Conservation (phyloP, 2,329 filamentous ascomycete species). For the Tetracladium maxilliforme region DNA sequence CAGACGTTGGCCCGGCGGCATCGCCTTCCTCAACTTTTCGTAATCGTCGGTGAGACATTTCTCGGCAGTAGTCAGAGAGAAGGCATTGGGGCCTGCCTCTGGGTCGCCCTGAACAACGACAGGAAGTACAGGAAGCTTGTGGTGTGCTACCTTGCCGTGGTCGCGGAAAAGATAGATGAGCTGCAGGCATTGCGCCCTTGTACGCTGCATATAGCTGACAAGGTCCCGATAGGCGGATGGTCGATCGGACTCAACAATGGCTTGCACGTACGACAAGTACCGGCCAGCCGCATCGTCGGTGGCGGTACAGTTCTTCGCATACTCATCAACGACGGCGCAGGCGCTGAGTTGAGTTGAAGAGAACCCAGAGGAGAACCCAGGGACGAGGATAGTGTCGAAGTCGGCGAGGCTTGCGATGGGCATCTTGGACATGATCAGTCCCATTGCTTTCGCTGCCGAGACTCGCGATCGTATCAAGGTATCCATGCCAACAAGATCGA, state of each 20-base stretch:
- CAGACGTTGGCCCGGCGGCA: conserved; percentile 77
- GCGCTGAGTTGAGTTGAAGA: conserved; percentile 79
- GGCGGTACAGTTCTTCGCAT: conserved; percentile 44
- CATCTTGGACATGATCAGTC: conserved; percentile 65
- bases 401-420: conserved; percentile 45
- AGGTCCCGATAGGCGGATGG: conserved; percentile 79
- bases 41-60: conserved; percentile 78
- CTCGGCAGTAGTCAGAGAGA: conserved; percentile 76
- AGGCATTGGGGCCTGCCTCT: conserved; percentile 82
- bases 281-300: conserved; percentile 37
- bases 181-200: conserved; percentile 81
- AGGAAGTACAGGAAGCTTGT: conserved; percentile 65
- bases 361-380: conserved; percentile 54
- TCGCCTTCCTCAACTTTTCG: conserved; percentile 73
- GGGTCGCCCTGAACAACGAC: conserved; percentile 89
- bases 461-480: conserved; percentile 79
- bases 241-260: conserved; percentile 68
- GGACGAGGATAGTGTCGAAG: conserved; percentile 51
- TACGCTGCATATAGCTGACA: conserved; percentile 77
- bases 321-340: conserved; percentile 78
- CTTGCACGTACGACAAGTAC: conserved; percentile 51
- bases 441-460: conserved; percentile 75
- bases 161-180: conserved; percentile 86
- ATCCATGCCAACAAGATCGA: conserved; percentile 85
- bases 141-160: conserved; percentile 64